Conservation (phyloP, 768 basidiomycete species). For the Hericium erinaceus region DNA sequence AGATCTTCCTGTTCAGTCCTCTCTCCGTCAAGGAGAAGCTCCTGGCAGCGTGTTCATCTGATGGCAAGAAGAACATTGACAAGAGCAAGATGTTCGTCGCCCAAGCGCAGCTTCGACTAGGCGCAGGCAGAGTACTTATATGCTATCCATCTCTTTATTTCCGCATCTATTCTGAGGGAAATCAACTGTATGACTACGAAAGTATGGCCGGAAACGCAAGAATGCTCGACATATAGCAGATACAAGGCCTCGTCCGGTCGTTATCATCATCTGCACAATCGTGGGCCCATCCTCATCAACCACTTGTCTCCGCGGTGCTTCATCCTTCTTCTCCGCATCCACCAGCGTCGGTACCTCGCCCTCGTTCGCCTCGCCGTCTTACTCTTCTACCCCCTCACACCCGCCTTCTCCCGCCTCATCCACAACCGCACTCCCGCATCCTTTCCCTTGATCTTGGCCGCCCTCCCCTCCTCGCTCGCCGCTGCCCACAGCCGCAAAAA, state of each 20-base stretch:
- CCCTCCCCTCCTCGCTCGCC: conserved; percentile 24
- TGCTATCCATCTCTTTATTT: not conserved
- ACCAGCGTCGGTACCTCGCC: conserved; percentile 51
- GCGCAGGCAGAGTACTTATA: not conserved
- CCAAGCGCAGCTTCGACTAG: conserved; percentile 12
- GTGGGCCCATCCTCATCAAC: conserved; percentile 94
- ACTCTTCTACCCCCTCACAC: too few species aligned
- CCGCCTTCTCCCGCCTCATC: conserved; percentile 48
- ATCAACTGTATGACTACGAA: not conserved
- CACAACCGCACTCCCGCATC: conserved; percentile 45
- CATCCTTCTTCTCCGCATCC: conserved; percentile 21
- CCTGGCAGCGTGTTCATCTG: too few species aligned
- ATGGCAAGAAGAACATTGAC: conserved; percentile 97
- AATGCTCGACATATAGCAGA: not conserved
- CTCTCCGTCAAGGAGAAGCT: conserved; percentile 77
- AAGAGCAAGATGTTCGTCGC: conserved; percentile 79
- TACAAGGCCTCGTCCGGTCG: not conserved
- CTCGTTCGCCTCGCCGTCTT: conserved; percentile 17
- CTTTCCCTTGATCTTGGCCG: conserved; percentile 10
- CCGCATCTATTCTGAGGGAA: not conserved
- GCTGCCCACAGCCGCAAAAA: conserved; percentile 68
- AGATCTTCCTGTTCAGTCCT: conserved; percentile 78
- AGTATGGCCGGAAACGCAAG: not conserved
- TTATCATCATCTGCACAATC: conserved; percentile 37
- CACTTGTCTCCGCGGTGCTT: conserved; percentile 48